Base-by-base conservation (phyloP, 2,329 filamentous ascomycete species). In the Neonectria punicea region DNA sequence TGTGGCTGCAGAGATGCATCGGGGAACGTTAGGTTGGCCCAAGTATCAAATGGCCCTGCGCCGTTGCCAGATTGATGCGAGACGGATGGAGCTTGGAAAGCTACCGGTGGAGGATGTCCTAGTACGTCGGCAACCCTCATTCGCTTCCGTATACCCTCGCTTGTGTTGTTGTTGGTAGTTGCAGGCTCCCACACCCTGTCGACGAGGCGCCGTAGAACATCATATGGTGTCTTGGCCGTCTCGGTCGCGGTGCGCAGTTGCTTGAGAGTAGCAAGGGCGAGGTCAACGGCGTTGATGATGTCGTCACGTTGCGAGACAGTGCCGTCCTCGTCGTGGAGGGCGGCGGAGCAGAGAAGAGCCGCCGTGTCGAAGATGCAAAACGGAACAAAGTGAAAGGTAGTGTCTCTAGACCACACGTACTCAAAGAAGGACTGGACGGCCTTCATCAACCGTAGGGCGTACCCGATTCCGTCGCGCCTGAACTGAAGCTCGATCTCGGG, bases 281-380 rank as follows among this genome's bases (percentile, higher is more conserved):
- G 67, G 3, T 76, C 71, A 32, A 87, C 81, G 4, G 78, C 78
- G 46, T 76, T 63, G n/a, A 82, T 67, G 16, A 84, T 76, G 16
- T 82, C 77, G 2, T 80, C 75, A 8, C 81, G 80, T 20, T 77
- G 78, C 5, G 80, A 79, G 4, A 86, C 75, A 14, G 72, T 76
- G 14, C 71, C 67, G 28, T 81, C 77, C 18, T 75, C 70, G 63
- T 87, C 85, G 62, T 87, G 84, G 4, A 86, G 79, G 5, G 87
- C 76, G 2, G 84, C 82, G 0, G 84, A 86, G 73, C 83, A 86
- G 4, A 86, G 71, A 16, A 85, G 75, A 0, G 85, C 82, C 0
- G 84, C 80, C 0, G 83, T 84, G 65, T 87, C 84, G 55, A 87
- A 87, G 36, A 86, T 81, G 49, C 79, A 77, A 57, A 86, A 87